Evolutionary conservation across 2,329 filamentous ascomycete genomes (phyloP).

Genomic region (Alternaria triticimaculans): DNA sequence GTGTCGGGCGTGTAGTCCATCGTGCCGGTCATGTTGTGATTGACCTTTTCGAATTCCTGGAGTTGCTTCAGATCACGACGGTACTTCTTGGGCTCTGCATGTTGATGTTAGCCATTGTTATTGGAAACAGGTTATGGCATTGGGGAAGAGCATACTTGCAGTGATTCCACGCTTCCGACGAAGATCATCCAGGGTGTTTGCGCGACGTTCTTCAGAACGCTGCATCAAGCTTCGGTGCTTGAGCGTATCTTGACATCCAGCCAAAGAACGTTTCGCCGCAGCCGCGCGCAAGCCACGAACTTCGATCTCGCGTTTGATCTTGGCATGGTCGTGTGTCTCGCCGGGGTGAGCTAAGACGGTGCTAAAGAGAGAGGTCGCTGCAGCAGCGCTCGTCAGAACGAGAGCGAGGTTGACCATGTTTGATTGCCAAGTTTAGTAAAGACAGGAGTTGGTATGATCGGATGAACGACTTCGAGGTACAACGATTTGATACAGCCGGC

Average conservation of each 20-base stretch:
- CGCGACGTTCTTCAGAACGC: constrained; percentile 28
- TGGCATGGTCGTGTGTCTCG: constrained; percentile 40
- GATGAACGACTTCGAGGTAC: background rate
- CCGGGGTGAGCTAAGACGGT: constrained; percentile 39
- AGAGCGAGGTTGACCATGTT: background rate
- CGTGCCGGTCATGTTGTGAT: constrained; percentile 36
- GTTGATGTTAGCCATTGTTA: background rate
- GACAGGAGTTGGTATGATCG: background rate
- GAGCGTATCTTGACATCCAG: constrained; percentile 22
- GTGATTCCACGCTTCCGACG: constrained; percentile 35
- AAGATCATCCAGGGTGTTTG: constrained; percentile 21
- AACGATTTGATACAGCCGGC: background rate
- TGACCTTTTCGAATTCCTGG: constrained; percentile 37
- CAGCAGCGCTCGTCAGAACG: constrained; percentile 19
- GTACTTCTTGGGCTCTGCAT: constrained; percentile 21
- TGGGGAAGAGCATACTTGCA: constrained; percentile 11
- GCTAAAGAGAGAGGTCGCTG: constrained; percentile 23
- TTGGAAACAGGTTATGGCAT: fast-evolving
- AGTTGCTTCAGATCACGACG: constrained; percentile 40
- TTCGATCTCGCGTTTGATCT: constrained; percentile 40
- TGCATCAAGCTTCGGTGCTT: constrained; percentile 27
- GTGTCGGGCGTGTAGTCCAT: constrained; percentile 13
- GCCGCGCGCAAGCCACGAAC: constrained; percentile 28
- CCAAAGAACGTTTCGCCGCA: constrained; percentile 28
- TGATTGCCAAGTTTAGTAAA: background rate